Evolutionary conservation across 352 stramenopile species (phyloP).

Genomic region (Aphanomyces invadans): DNA sequence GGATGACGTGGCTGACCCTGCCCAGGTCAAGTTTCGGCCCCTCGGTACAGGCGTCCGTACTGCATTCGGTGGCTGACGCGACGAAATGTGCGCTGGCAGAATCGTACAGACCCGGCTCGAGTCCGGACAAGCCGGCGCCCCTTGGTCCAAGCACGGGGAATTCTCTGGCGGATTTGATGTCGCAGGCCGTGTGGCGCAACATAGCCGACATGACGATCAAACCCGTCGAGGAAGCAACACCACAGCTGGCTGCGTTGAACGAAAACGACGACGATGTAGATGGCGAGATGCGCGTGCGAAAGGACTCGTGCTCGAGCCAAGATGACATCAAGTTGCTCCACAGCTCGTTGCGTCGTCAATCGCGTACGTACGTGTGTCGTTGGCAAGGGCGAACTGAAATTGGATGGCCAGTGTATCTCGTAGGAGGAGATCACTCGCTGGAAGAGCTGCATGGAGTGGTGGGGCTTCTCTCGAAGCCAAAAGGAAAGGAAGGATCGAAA

Average conservation of each 20-base stretch:
- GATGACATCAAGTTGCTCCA: conserved; percentile 53
- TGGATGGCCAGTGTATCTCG: too few relatives aligned
- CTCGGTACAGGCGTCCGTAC: too few relatives aligned
- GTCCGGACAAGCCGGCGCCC: conserved; percentile 15
- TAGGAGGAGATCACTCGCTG: conserved; percentile 28
- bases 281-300: conserved; percentile 23
- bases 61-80: too few relatives aligned
- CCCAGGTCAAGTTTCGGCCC: conserved; percentile 17
- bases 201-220: conserved; percentile 1
- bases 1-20: conserved; percentile 50
- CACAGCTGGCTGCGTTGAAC: conserved; percentile 25
- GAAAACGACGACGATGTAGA: conserved; percentile 22
- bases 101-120: neutral
- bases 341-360: conserved; percentile 42
- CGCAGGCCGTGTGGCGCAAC: conserved; percentile 21
- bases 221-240: neutral
- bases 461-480: too few relatives aligned
- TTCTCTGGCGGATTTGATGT: conserved; percentile 21
- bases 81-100: too few relatives aligned
- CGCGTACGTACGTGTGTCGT: conserved; percentile 22
- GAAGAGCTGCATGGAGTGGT: conserved; percentile 62
- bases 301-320: conserved; percentile 42
- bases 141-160: neutral
- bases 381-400: too few relatives aligned
- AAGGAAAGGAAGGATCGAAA: too few relatives aligned